Base-by-base conservation (phyloP, 257 asterid species). In the Przewalskia tangutica region DNA sequence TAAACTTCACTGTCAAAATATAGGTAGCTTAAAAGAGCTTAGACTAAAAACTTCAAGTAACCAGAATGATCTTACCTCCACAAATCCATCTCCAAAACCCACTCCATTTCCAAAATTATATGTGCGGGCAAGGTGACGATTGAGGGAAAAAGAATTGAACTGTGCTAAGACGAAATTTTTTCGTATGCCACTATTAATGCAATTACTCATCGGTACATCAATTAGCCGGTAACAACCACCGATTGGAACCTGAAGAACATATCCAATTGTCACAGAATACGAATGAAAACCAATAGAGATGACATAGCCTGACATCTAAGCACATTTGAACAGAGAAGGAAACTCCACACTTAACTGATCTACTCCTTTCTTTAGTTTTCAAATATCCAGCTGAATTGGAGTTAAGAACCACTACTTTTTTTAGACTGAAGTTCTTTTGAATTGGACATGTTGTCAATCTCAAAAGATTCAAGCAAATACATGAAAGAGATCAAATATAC, bases 171-270 rank as follows among this genome's bases (percentile, higher is more conserved):
- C 91, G 89, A 94, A 96, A 66, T 93, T 94, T 86, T 93, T 96
- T 63, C 92, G 82, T 75, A 94, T 92, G 85, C 98, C 98, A 78
- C 99, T 94, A 87, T 96, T 96, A 84, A 96, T 94, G 90, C 98
- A 96, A 90, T 94, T 96, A 83, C 98, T 94, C 98, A 96, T 93
- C 0, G 98, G 98, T 12, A 94, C 95, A 84, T 96, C 99, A 77
- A 96, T 96, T 7, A 96, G 92, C 89, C 98, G 87, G 79, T 94
- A 96, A 83, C 97, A 93, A 50, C 99, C 99, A 59, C 99, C 98
- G 71, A 94, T 90, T 0, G 98, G 98, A 50, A 96, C 98, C 99
- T 94, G 90, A 82, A 77, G 38, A 83, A 79, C 51, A 12, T 85
- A 50, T 51, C 34, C 56, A 46, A 36, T 55, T 4, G 38, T 34